These are phyloP conservation scores for Primulina eburnea DNA, from an alignment of 257 asterid species.

Conservation along the genomic window DNA sequence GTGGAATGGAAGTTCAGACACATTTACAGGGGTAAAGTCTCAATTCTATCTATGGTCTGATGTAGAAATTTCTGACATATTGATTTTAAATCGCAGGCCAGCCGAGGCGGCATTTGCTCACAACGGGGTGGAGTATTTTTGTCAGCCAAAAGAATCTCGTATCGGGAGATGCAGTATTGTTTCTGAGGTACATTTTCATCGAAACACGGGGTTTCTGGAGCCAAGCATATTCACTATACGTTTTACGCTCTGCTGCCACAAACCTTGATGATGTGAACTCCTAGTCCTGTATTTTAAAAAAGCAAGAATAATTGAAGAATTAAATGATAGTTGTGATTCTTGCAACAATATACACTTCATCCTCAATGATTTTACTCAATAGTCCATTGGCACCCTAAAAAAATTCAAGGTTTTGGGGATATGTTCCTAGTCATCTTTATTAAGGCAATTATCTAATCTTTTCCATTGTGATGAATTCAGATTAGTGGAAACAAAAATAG, in stretches of 20 bases:
- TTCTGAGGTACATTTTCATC: constrained; percentile 57
- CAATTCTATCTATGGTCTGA: background rate
- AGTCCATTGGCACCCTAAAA: background rate
- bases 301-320: background rate
- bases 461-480: background rate
- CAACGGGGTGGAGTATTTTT: constrained; percentile 97
- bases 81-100: constrained; percentile 62
- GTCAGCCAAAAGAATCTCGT: constrained; percentile 90
- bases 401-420: too few relatives aligned
- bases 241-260: background rate
- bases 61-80: constrained; percentile 24
- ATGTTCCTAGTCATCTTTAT: background rate
- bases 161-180: constrained; percentile 91
- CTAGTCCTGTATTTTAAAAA: background rate
- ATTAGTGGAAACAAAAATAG: background rate
- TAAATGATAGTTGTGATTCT: background rate
- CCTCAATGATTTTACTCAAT: background rate
- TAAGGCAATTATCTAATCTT: background rate
- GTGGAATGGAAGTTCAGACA: constrained; percentile 97
- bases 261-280: background rate
- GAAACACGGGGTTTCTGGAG: constrained; percentile 8
- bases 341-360: background rate
- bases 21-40: constrained; percentile 78
- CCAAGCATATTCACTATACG: background rate
- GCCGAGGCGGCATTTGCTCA: constrained; percentile 97